Evolutionary conservation across 768 basidiomycete species (phyloP).

Genomic region (Mycena venus): DNA sequence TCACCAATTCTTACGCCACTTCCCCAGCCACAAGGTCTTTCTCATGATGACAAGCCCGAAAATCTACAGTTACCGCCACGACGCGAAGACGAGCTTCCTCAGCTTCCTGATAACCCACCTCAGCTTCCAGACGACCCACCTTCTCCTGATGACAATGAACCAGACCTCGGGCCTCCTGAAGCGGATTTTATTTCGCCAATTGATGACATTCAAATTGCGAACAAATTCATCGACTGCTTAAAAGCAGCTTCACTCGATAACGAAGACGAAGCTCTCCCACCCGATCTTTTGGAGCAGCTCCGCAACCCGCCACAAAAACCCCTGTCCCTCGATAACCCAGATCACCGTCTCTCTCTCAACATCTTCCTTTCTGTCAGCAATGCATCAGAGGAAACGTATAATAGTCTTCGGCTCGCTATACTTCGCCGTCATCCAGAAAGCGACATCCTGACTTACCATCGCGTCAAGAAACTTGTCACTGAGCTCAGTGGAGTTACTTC

Average conservation of each 20-base stretch:
- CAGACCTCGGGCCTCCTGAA: no score
- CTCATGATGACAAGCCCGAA: neutral
- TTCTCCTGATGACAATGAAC: neutral
- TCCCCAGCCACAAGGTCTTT: neutral
- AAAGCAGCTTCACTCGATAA: constrained; percentile 41
- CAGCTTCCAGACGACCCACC: neutral
- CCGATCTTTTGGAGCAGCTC: constrained; percentile 36
- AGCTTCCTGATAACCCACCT: neutral
- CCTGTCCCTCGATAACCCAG: constrained; percentile 36
- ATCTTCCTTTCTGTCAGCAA: constrained; percentile 44
- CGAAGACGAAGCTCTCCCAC: constrained; percentile 34
- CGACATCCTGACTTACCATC: constrained; percentile 45
- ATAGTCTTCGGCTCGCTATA: constrained; percentile 35
- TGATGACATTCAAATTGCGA: constrained; percentile 33
- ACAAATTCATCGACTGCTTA: constrained; percentile 39
- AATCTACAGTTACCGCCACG: neutral
- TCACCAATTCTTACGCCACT: neutral
- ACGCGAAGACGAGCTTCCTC: neutral
- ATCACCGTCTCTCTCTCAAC: constrained; percentile 48
- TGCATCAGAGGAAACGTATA: constrained; percentile 48
- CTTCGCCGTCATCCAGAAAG: constrained; percentile 41
- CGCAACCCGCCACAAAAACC: constrained; percentile 40
- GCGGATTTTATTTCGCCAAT: neutral
- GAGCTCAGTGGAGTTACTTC: constrained; percentile 51
- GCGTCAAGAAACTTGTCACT: constrained; percentile 41